Percentiles rank a stretch among this genome's conserved stretches.
These are phyloP conservation scores for Rhytidiadelphus loreus DNA, from an alignment of 225 moss, liverwort and hornwort genomes.

Conservation along the genomic window DNA sequence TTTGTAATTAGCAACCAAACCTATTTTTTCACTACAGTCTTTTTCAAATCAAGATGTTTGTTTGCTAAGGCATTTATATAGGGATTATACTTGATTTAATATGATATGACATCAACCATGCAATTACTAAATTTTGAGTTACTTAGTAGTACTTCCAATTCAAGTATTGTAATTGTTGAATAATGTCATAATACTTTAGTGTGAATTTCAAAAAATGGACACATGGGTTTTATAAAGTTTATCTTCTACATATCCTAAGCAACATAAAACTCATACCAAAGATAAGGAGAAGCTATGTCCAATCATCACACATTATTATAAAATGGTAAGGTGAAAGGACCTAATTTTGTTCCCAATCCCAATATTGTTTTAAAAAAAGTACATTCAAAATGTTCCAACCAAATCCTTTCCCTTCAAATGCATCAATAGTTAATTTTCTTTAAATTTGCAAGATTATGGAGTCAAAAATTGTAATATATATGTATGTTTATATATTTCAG, in stretches of 20 bases:
- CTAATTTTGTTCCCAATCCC: neutral
- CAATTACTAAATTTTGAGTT: neutral
- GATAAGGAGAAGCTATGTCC: neutral
- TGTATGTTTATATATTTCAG: neutral
- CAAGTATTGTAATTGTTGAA: neutral
- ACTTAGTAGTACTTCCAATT: neutral
- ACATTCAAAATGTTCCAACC: neutral
- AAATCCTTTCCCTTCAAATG: too few relatives aligned
- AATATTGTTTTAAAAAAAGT: accelerated
- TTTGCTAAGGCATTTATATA: neutral
- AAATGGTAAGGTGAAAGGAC: neutral
- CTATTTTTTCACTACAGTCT: neutral
- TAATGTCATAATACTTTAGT: neutral
- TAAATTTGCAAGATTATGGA: neutral
- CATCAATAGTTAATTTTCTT: neutral
- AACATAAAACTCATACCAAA: neutral
- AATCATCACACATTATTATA: neutral
- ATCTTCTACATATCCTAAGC: neutral
- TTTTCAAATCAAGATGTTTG: neutral
- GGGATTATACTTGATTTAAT: neutral
- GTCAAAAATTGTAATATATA: neutral
- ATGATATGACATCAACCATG: neutral
- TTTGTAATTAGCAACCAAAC: neutral
- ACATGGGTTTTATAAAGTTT: neutral
- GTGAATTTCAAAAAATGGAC: neutral